Conservation (phyloP, 345 rosid genomes). For the Sisymbrium altissimum region DNA sequence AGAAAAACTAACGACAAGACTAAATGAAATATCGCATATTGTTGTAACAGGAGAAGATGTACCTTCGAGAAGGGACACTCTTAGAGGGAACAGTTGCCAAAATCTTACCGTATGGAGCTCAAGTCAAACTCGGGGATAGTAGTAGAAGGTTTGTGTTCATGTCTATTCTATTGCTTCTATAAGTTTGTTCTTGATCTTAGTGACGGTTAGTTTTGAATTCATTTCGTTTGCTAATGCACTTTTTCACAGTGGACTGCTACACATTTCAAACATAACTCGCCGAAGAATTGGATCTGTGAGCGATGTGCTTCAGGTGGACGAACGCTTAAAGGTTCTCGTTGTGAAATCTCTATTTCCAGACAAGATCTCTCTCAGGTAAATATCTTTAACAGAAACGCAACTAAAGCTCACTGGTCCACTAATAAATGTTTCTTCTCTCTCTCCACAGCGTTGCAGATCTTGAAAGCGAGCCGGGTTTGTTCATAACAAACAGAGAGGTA, state of each 20-base stretch:
- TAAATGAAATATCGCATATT: slow-evolving; percentile 14
- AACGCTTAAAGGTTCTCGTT: slow-evolving; percentile 74
- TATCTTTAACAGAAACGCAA: background rate
- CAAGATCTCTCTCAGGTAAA: slow-evolving; percentile 83
- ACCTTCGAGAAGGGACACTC: slow-evolving; percentile 85
- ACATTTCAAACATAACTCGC: slow-evolving; percentile 72
- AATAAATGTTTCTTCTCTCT: background rate
- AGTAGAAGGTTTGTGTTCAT: slow-evolving; percentile 61
- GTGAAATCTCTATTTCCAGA: slow-evolving; percentile 69
- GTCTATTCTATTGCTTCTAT: background rate
- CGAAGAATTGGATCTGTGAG: slow-evolving; percentile 49
- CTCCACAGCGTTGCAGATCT: slow-evolving; percentile 72
- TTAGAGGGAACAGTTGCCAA: slow-evolving; percentile 77
- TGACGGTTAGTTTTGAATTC: background rate
- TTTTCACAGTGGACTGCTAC: slow-evolving; percentile 73
- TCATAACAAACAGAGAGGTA: slow-evolving; percentile 79
- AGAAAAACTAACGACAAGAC: too few species aligned
- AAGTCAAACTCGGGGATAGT: slow-evolving; percentile 71
- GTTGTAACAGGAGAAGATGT: slow-evolving; percentile 60
- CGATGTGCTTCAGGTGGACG: slow-evolving; percentile 66
- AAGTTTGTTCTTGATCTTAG: background rate
- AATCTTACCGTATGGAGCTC: slow-evolving; percentile 85
- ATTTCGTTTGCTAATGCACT: background rate
- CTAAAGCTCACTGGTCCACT: background rate
- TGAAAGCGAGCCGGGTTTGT: slow-evolving; percentile 85